A percentile compares a stretch with the other conserved stretches of the same genome.
Conservation (phyloP, 139 green algal species). For the Trebouxia sp. region DNA sequence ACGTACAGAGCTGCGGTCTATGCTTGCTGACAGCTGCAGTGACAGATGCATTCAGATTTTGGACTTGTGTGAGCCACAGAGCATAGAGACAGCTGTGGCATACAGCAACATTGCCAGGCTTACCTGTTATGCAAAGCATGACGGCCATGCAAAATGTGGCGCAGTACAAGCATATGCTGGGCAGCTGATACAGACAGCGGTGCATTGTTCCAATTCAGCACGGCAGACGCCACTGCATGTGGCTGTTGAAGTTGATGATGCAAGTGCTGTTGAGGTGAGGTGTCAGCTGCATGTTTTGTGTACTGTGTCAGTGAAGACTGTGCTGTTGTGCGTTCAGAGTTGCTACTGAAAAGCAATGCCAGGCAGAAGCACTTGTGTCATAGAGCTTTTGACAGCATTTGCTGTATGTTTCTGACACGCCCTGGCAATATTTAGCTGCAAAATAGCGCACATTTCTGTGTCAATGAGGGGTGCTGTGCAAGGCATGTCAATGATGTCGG, state of each 20-base stretch:
- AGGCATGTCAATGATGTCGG: too few species aligned
- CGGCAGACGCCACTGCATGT: slow-evolving; percentile 74
- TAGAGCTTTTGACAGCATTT: too few species aligned
- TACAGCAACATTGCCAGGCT: too few species aligned
- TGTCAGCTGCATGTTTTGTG: background rate
- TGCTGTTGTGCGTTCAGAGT: too few species aligned
- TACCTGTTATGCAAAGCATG: background rate
- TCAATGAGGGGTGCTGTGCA: too few species aligned
- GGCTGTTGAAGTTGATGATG: slow-evolving; percentile 55
- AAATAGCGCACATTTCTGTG: too few species aligned
- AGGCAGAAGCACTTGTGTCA: too few species aligned
- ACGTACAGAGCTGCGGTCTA: background rate
- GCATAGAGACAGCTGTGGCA: background rate
- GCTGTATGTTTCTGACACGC: too few species aligned
- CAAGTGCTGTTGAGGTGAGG: slow-evolving; percentile 10
- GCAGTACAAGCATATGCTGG: background rate
- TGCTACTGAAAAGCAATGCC: too few species aligned
- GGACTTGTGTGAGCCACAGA: slow-evolving; percentile 17
- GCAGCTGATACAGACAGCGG: slow-evolving; percentile 55
- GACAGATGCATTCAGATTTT: background rate
- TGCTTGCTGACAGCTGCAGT: background rate
- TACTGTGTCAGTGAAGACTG: too few species aligned
- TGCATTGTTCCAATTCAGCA: slow-evolving; percentile 63
- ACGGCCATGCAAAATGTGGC: background rate
- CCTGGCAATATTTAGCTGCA: too few species aligned